Evolutionary conservation across 768 basidiomycete species (phyloP), one percentile per base, ranked within the genome.

Genomic region (Termitomyces sp.): DNA sequence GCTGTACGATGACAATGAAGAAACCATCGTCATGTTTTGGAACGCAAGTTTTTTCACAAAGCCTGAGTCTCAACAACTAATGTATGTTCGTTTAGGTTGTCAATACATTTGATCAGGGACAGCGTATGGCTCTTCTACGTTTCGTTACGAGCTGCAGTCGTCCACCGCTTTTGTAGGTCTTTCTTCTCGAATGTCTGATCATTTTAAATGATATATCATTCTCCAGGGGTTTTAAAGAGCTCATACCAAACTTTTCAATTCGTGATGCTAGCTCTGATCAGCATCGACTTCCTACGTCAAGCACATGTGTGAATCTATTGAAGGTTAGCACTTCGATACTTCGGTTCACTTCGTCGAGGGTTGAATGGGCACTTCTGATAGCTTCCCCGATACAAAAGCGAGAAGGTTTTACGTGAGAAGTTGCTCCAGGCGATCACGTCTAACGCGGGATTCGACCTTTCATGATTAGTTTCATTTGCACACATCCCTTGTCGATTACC

Each of bases 91-190:
- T 12, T 12, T 56, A 89, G 84, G 92, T 97, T 28, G 82, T 95
- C 58, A 80, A 86, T 36, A 73, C 81, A 3, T 91, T 99, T 67
- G 80, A 85, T 57, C 87, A 93, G 58, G 87, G 91, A 47, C 87
- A 98, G 63, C 81, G 88, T 14, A 78, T 86, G 46, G 79, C 84
- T 1, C 75, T 98, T 56, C 71, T 99, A 57, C 81, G 92, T 14
- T 99, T 98, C 64, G 96, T 94, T 20, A 98, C 97, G 18, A 93
- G 91, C 62, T 94, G 93, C 64, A 88, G 90, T 64, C 80, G 93
- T 16, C 92, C 95, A 0, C 95, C 94, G 0, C 73, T 98, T 28
- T 76, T 95, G 86, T 92, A 63, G 63, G 88, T 75, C 3, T 16
- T 1, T 28, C 36, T 40, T 36, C 45, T 42, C 16, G 20, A 32